Percentiles rank a stretch among this genome's conserved stretches.
Evolutionary conservation across 495 filamentous ascomycete genomes (phyloP).

Genomic region (Neurospora sp.): DNA sequence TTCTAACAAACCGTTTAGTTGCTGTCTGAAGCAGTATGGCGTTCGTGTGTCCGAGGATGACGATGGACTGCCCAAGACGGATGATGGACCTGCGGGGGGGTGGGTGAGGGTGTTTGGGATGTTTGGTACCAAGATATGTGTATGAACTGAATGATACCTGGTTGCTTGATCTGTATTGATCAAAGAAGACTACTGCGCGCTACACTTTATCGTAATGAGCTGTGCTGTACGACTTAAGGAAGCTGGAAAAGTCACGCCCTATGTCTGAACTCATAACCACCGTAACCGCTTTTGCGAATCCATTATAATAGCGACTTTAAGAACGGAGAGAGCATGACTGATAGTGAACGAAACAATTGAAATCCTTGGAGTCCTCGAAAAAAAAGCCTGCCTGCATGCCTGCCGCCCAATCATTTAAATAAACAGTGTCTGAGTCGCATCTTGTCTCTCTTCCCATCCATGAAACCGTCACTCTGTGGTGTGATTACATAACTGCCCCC

Average conservation of each 20-base stretch:
- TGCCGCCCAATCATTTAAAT: neutral
- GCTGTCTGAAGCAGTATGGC: constrained; percentile 56
- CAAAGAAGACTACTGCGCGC: neutral
- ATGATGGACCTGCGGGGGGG: constrained; percentile 23
- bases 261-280: neutral
- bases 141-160: neutral
- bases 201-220: neutral
- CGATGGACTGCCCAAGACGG: constrained; percentile 6
- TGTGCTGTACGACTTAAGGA: neutral
- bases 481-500: constrained; percentile 29
- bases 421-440: neutral
- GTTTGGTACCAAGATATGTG: constrained; percentile 43
- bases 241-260: neutral
- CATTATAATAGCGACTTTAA: neutral
- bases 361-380: neutral
- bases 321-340: neutral
- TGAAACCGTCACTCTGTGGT: neutral
- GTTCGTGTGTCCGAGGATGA: constrained; percentile 22
- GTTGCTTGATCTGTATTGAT: neutral
- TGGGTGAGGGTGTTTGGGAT: constrained; percentile 46
- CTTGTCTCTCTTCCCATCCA: neutral
- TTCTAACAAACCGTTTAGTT: constrained; percentile 45
- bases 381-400: neutral
- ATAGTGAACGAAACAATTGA: neutral
- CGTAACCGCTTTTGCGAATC: neutral